Conservation (phyloP, 2,329 filamentous ascomycete genomes). For the Ophidiomyces ophidiicola region DNA sequence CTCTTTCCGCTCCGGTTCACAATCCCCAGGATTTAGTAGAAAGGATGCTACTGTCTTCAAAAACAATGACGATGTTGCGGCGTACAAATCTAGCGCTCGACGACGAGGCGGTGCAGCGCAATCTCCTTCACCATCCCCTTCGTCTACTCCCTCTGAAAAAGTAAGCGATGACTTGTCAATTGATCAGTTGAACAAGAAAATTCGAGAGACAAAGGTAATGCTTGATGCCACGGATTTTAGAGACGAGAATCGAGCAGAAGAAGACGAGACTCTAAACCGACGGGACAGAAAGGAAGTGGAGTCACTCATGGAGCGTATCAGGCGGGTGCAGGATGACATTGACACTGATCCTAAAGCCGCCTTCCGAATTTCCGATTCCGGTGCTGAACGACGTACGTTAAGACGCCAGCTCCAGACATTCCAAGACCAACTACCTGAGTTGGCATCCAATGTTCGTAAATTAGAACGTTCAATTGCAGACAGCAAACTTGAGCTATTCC, state of each 20-base stretch:
- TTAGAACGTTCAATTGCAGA: slow-evolving; percentile 90
- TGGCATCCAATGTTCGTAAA: slow-evolving; percentile 82
- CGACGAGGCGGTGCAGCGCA: slow-evolving; percentile 60
- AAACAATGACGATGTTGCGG: slow-evolving; percentile 74
- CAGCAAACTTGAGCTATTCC: slow-evolving; percentile 81
- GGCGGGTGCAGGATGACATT: slow-evolving; percentile 86
- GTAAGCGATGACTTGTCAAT: slow-evolving; percentile 71
- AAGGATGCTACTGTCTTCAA: slow-evolving; percentile 96
- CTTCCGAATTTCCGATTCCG: slow-evolving; percentile 60
- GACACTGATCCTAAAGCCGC: slow-evolving; percentile 74
- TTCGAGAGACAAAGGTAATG: slow-evolving; percentile 85
- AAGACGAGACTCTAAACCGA: slow-evolving; percentile 83
- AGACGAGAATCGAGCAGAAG: slow-evolving; percentile 77
- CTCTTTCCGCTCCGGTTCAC: slow-evolving; percentile 62
- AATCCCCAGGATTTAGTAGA: slow-evolving; percentile 48
- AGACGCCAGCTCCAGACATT: slow-evolving; percentile 81
- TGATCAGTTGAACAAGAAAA: slow-evolving; percentile 83
- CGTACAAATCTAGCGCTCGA: slow-evolving; percentile 86
- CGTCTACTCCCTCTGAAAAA: slow-evolving; percentile 47
- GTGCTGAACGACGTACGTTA: slow-evolving; percentile 72
- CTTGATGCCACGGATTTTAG: slow-evolving; percentile 94
- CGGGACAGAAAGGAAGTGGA: slow-evolving; percentile 86
- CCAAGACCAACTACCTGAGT: slow-evolving; percentile 78
- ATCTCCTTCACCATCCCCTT: slow-evolving; percentile 70
- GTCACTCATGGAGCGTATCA: slow-evolving; percentile 82